These are phyloP conservation scores for Penicillium steckii DNA, from an alignment of 495 filamentous ascomycete genomes.

Conservation along the genomic window DNA sequence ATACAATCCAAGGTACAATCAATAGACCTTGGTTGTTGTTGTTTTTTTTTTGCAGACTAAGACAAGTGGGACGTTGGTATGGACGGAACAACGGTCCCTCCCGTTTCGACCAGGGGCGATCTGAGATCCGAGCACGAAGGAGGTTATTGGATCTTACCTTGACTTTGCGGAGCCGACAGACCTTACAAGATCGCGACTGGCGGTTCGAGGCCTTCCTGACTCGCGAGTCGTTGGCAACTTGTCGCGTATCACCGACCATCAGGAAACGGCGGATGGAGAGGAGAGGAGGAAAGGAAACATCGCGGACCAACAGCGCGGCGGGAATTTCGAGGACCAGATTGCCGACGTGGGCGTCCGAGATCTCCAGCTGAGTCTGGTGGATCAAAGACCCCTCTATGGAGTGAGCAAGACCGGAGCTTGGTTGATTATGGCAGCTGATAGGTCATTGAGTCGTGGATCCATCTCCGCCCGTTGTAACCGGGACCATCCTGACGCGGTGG, in stretches of 20 bases:
- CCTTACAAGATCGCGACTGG: conserved; percentile 45
- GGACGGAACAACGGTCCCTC: conserved; percentile 18
- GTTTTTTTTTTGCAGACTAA: background rate
- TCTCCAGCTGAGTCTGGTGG: conserved; percentile 22
- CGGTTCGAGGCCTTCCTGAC: conserved; percentile 28
- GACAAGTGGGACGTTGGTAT: conserved; percentile 13
- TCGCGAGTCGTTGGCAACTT: conserved; percentile 23
- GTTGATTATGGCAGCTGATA: conserved; percentile 1
- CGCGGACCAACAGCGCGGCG: conserved; percentile 33
- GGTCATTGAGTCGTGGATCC: background rate
- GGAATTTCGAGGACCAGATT: conserved; percentile 36
- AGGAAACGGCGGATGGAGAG: conserved; percentile 12
- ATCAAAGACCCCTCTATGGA: background rate
- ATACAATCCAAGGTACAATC: too few species aligned
- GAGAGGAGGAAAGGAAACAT: conserved; percentile 15
- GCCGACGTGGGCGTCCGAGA: conserved; percentile 26
- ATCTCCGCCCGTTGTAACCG: conserved; percentile 12
- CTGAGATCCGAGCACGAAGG: conserved; percentile 28
- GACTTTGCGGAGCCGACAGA: conserved; percentile 46
- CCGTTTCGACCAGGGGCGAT: conserved; percentile 15
- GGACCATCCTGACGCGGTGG: background rate
- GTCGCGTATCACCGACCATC: conserved; percentile 27
- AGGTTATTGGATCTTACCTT: too few species aligned
- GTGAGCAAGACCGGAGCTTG: background rate
- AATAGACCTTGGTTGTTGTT: too few species aligned